These are phyloP conservation scores for Senecio squalidus DNA, from an alignment of 140 eudicot genomes.

Conservation along the genomic window DNA sequence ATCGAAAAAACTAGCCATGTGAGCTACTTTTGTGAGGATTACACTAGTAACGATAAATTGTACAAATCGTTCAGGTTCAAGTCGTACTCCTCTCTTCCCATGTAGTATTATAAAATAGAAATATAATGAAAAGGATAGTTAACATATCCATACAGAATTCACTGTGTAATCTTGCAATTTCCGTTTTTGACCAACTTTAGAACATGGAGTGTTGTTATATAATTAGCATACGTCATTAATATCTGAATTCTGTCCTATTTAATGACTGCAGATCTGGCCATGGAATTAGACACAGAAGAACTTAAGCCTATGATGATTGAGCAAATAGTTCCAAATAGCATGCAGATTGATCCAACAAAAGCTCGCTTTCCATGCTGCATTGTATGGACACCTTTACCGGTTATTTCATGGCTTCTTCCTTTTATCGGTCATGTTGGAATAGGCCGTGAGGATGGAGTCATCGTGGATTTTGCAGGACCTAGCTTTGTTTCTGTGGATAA, in stretches of 20 bases:
- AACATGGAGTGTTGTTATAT: background rate
- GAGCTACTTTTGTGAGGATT: too few species aligned
- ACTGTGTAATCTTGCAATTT: background rate
- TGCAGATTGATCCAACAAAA: conserved; percentile 66
- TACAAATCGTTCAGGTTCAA: background rate
- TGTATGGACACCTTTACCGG: conserved; percentile 70
- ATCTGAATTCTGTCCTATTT: background rate
- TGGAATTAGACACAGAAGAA: conserved; percentile 52
- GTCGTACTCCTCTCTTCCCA: background rate
- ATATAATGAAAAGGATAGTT: too few species aligned
- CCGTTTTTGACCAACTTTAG: background rate
- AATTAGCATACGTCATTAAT: background rate
- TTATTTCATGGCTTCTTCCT: conserved; percentile 86
- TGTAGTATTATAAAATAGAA: background rate
- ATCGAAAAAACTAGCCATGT: too few species aligned
- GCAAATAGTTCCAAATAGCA: conserved; percentile 21
- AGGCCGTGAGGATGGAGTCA: conserved; percentile 95
- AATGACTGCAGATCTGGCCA: conserved; percentile 27
- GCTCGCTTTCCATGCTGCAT: conserved; percentile 85
- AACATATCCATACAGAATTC: background rate
- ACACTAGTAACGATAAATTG: too few species aligned
- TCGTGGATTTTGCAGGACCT: conserved; percentile 93
- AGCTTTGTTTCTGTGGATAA: conserved; percentile 83
- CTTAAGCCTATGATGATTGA: conserved; percentile 53
- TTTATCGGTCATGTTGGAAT: conserved; percentile 88